These are phyloP conservation scores for Geoglossum cookeanum DNA, from an alignment of 2,329 filamentous ascomycete species.

Conservation along the genomic window DNA sequence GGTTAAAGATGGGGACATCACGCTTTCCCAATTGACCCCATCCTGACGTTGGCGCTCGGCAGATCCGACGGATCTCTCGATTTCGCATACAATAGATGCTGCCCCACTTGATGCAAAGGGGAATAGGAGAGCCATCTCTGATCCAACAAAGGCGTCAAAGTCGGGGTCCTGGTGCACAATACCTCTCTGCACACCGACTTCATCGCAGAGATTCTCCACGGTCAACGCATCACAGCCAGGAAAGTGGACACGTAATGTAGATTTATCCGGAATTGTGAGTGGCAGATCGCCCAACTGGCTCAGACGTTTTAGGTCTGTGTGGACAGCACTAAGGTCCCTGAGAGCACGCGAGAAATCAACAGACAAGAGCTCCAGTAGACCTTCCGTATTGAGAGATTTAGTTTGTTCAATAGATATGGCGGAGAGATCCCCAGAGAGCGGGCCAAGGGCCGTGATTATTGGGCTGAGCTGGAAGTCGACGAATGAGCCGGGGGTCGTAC, in stretches of 20 bases:
- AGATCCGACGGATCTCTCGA: constrained; percentile 20
- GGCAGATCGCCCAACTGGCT: constrained; percentile 67
- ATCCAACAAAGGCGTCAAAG: constrained; percentile 48
- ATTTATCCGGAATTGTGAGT: constrained; percentile 48
- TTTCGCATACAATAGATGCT: constrained; percentile 22
- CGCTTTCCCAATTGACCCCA: constrained; percentile 35
- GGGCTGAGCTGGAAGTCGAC: constrained; percentile 81
- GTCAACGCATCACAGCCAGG: constrained; percentile 73
- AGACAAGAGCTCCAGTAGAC: constrained; percentile 68
- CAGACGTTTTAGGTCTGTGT: constrained; percentile 65
- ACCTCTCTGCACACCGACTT: constrained; percentile 68
- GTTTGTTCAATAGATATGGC: constrained; percentile 19
- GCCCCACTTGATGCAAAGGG: constrained; percentile 57
- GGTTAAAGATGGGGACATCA: constrained; percentile 29
- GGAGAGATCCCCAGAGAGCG: constrained; percentile 24
- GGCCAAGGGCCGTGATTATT: constrained; percentile 71
- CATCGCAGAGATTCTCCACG: constrained; percentile 67
- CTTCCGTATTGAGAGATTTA: constrained; percentile 58
- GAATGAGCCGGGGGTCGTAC: constrained; percentile 50
- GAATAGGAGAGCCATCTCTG: constrained; percentile 60
- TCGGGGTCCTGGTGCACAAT: constrained; percentile 59
- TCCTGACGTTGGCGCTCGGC: constrained; percentile 17
- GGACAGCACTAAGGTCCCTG: constrained; percentile 60
- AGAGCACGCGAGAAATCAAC: constrained; percentile 75
- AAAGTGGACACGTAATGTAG: constrained; percentile 63